phyloP scores from a whole-genome alignment of 352 stramenopile species.

The Saprolegnia parasitica region DNA sequence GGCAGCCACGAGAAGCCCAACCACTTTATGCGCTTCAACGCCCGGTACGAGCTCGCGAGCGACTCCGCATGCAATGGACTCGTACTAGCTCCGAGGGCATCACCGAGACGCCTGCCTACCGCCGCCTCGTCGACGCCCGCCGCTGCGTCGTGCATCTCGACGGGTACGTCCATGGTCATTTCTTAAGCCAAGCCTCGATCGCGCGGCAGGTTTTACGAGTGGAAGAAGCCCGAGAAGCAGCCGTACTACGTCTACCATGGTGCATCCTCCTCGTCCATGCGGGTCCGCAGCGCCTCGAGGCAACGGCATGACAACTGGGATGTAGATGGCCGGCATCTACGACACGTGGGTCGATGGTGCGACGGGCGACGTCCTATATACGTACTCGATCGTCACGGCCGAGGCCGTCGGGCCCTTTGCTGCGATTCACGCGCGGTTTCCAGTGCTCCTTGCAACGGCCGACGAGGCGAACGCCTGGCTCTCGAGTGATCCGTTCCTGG shows the following conservation, averaged over 20 bases:
- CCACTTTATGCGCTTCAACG: constrained; percentile 86
- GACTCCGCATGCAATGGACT: neutral
- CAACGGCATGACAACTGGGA: neutral
- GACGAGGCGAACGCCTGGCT: constrained; percentile 50
- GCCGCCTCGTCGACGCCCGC: constrained; percentile 58
- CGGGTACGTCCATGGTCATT: constrained; percentile 36
- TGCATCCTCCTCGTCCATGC: constrained; percentile 34
- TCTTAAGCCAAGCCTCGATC: neutral
- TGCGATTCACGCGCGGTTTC: constrained; percentile 86
- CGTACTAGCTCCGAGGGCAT: constrained; percentile 57
- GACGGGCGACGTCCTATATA: constrained; percentile 61
- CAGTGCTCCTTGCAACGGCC: constrained; percentile 68
- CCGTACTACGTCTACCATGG: constrained; percentile 82
- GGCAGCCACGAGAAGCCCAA: constrained; percentile 67
- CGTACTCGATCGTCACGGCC: constrained; percentile 87
- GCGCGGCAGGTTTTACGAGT: constrained; percentile 79
- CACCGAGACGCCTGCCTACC: constrained; percentile 65
- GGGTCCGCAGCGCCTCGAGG: constrained; percentile 20
- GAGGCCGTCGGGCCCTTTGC: constrained; percentile 51
- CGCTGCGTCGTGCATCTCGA: constrained; percentile 83
- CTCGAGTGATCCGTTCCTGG: constrained; percentile 55
- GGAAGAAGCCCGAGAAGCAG: constrained; percentile 85
- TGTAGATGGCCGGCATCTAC: constrained; percentile 80
- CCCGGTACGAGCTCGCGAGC: constrained; percentile 38
- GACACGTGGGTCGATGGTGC: constrained; percentile 65